Evolutionary conservation across 495 filamentous ascomycete genomes (phyloP), one percentile per base, ranked within the genome.

Genomic region (Parathielavia hyrcaniae): DNA sequence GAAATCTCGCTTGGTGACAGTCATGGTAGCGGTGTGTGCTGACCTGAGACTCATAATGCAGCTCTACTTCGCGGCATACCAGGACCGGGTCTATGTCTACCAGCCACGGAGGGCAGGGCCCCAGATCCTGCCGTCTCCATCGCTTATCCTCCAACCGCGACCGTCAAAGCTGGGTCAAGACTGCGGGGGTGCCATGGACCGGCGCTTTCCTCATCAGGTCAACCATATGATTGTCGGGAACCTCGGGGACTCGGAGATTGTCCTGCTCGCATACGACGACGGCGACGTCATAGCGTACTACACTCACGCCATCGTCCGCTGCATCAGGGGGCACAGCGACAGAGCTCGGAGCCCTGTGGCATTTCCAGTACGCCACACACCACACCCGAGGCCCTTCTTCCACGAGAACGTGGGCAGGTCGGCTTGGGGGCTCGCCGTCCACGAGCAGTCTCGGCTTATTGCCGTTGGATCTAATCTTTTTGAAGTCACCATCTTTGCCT

Each of bases 391-490:
- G 50, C 77, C 83, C 0, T 87, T 91, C 67, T 89, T 95, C 56
- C 80, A 83, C 63, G 79, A 86, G 53, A 87, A 86, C 69, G 90
- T 97, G 19, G 81, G 78, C 1, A 71, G 67, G 26, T 91, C 88
- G 58, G 92, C 90, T 5, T 98, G 93, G 93, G 93, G 93, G 1
- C 66, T 98, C 38, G 88, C 92, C 8, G 80, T 93, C 14, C 92
- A 97, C 64, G 82, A 85, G 60, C 76, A 84, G 58, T 85, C 86
- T 13, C 79, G 90, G 3, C 69, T 96, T 39, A 81, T 98, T 53
- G 93, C 91, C 0, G 86, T 92, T 17, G 84, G 86, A 53, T 82
- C 87, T 0, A 97, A 98, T 65, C 79, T 63, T 4, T 70, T 77
- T 26, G 72, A 81, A 32, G 82, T 93, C 48, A 81, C 78, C 5